Evolutionary conservation across 2,329 filamentous ascomycete genomes (phyloP).

Genomic region (Aspergillus tubingensis): DNA sequence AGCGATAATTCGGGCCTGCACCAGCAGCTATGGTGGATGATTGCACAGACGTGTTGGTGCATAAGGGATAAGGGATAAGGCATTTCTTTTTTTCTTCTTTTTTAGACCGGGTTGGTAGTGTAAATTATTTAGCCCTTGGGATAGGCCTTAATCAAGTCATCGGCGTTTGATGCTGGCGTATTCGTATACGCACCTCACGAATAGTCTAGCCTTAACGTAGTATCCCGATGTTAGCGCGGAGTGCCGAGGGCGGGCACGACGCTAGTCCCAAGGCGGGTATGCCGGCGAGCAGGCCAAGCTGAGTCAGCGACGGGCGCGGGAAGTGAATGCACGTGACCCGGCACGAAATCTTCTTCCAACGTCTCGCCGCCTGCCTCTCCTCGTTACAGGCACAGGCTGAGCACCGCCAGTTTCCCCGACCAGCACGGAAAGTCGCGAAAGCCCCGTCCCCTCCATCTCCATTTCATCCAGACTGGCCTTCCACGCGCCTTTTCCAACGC

Average conservation of each 20-base stretch:
- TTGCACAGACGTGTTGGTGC: not conserved
- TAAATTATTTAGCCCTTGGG: not conserved
- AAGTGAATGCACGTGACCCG: constrained; percentile 24
- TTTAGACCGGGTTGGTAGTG: not conserved
- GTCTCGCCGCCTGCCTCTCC: constrained; percentile 35
- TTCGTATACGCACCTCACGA: not conserved
- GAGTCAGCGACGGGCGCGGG: constrained; percentile 24
- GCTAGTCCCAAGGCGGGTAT: constrained; percentile 14
- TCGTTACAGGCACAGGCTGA: constrained; percentile 35
- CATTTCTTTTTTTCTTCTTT: not conserved
- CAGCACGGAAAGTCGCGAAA: constrained; percentile 40
- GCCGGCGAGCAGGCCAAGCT: constrained; percentile 11
- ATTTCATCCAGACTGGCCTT: constrained; percentile 37
- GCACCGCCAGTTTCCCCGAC: constrained; percentile 42
- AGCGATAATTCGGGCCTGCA: not conserved
- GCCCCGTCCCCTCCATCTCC: constrained; percentile 42
- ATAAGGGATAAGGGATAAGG: too few relatives aligned
- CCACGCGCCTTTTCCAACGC: constrained; percentile 37
- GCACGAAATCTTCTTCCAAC: constrained; percentile 37
- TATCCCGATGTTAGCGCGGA: not conserved
- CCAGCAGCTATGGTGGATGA: not conserved
- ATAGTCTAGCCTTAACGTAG: not conserved
- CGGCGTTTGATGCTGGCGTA: not conserved
- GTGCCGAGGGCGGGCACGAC: not conserved
- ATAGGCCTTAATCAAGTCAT: not conserved